Percentiles rank a stretch among this genome's conserved stretches.
phyloP scores from a whole-genome alignment of 1,284 basidiomycete genomes.

The Erythrobasidium hasegawianum region DNA sequence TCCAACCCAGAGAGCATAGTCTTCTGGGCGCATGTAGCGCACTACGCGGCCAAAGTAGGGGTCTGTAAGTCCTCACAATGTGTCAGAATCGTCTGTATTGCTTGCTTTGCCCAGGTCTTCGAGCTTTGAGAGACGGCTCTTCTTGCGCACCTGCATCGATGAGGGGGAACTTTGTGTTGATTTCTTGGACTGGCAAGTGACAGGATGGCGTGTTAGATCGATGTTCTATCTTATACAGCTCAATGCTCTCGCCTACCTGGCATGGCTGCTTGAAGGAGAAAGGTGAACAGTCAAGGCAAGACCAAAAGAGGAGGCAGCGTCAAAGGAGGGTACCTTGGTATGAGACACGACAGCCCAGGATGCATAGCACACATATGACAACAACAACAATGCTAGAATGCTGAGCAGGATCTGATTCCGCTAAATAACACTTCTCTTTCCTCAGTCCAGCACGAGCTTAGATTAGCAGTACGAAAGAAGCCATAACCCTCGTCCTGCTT shows the following conservation, averaged over 20 bases:
- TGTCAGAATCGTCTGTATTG: not conserved
- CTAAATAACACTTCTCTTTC: no score
- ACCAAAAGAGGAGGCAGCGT: no score
- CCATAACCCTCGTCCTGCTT: no score
- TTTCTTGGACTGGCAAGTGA: constrained; percentile 36
- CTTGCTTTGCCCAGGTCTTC: not conserved
- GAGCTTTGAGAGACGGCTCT: not conserved
- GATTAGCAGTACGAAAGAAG: no score
- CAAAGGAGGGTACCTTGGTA: no score
- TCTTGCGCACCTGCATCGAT: constrained; percentile 39
- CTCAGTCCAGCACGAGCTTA: no score
- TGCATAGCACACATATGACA: no score
- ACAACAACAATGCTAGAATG: no score
- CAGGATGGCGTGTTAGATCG: not conserved
- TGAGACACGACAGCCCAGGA: no score
- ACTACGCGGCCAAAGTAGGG: constrained; percentile 86
- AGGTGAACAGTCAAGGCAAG: not conserved
- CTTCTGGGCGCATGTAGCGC: constrained; percentile 79
- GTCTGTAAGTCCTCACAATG: constrained; percentile 53
- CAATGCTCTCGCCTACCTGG: not conserved
- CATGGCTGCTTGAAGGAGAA: not conserved
- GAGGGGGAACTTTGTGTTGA: constrained; percentile 41
- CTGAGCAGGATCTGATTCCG: no score
- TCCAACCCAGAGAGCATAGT: constrained; percentile 80
- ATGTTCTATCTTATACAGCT: not conserved